Conservation (phyloP, 768 basidiomycete species). For the Podaxis mareebaensis region DNA sequence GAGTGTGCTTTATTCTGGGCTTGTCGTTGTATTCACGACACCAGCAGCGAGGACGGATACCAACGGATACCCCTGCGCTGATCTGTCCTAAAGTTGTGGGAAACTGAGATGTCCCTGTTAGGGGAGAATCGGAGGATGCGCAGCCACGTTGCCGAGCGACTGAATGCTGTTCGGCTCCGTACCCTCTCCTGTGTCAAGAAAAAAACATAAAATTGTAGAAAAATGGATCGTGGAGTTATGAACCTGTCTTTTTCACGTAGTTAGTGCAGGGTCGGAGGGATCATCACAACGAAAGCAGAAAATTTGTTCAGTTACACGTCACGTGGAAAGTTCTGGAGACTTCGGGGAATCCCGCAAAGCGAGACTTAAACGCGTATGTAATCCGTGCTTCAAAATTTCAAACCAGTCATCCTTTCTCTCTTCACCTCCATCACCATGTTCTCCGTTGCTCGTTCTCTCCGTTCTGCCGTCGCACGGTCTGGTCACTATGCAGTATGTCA, state of each 20-base stretch:
- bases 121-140: neutral
- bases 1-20: neutral
- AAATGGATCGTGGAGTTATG: neutral
- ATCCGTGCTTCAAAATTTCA: conserved; percentile 19
- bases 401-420: conserved; percentile 28
- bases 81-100: neutral
- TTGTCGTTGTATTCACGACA: neutral
- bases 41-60: neutral
- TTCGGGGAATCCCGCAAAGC: conserved; percentile 20
- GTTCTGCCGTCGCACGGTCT: conserved; percentile 56
- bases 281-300: neutral
- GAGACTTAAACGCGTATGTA: conserved; percentile 17
- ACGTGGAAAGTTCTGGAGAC: conserved; percentile 36
- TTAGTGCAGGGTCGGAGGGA: neutral
- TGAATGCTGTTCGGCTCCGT: neutral
- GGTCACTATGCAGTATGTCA: conserved; percentile 63
- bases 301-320: conserved; percentile 3
- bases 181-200: neutral
- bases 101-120: neutral
- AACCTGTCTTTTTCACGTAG: neutral
- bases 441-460: conserved; percentile 65
- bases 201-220: neutral
- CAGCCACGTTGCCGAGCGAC: neutral
- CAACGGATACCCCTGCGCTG: neutral
- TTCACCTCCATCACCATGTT: conserved; percentile 65